Conservation (phyloP, 2,329 filamentous ascomycete species). For the Xylariaceae sp. region DNA sequence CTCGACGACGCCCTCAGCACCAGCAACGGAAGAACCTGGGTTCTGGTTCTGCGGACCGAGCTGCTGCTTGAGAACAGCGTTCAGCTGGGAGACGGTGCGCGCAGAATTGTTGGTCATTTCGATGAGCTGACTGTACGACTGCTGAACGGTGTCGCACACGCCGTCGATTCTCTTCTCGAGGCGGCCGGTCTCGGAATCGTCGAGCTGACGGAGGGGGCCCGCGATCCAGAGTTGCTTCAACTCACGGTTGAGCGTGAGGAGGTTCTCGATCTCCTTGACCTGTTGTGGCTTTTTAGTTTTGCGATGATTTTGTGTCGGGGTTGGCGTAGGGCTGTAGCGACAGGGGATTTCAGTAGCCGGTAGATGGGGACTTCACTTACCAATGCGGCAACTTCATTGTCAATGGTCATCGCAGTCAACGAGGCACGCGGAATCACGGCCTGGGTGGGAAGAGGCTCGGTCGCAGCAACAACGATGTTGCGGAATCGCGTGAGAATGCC, state of each 20-base stretch:
- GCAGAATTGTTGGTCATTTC: conserved; percentile 23
- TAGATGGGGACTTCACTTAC: conserved; percentile 24
- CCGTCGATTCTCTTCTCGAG: conserved; percentile 34
- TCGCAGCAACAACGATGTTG: conserved; percentile 38
- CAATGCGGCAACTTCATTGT: conserved; percentile 35
- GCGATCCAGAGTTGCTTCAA: conserved; percentile 48
- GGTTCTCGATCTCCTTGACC: conserved; percentile 40
- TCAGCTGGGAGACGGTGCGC: not conserved
- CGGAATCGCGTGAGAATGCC: conserved; percentile 41
- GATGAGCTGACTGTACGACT: conserved; percentile 30
- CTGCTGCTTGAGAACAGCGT: no score
- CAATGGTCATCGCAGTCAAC: conserved; percentile 38
- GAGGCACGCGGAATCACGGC: conserved; percentile 36
- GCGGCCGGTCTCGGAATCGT: conserved; percentile 36
- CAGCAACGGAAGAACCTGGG: no score
- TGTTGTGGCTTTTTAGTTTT: conserved; percentile 18
- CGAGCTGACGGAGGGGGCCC: conserved; percentile 41
- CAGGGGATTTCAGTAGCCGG: no score
- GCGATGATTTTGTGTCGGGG: no score
- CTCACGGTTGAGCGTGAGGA: conserved; percentile 43
- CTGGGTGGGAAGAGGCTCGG: conserved; percentile 33
- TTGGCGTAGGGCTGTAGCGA: no score
- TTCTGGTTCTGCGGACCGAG: no score
- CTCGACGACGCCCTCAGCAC: no score
- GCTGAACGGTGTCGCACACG: conserved; percentile 29